Percentiles rank a stretch among this genome's conserved stretches.
These are phyloP conservation scores for Chalciporus sp. DNA, from an alignment of 1,284 basidiomycete genomes.

Conservation along the genomic window DNA sequence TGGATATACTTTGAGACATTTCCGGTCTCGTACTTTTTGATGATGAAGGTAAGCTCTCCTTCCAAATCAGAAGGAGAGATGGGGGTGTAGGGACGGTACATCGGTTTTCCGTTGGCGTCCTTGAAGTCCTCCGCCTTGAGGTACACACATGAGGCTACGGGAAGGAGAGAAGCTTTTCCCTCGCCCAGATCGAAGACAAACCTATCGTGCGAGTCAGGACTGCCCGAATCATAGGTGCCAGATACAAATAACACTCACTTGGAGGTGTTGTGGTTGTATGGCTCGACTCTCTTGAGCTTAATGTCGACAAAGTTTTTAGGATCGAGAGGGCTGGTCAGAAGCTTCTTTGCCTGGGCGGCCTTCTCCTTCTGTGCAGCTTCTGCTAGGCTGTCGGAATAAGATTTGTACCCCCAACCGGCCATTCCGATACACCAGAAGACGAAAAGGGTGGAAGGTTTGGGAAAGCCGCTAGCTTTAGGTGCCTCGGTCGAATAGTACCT, in stretches of 20 bases:
- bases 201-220: constrained; percentile 36
- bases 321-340: constrained; percentile 68
- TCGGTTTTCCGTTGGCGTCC: constrained; percentile 86
- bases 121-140: constrained; percentile 63
- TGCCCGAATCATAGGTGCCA: background rate
- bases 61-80: constrained; percentile 72
- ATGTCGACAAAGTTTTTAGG: constrained; percentile 78
- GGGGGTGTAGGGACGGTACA: constrained; percentile 88
- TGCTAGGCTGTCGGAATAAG: constrained; percentile 14
- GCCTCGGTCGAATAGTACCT: constrained; percentile 51
- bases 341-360: constrained; percentile 40
- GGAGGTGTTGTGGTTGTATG: constrained; percentile 93
- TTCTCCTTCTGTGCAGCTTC: constrained; percentile 35
- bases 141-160: constrained; percentile 72
- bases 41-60: constrained; percentile 79
- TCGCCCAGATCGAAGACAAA: constrained; percentile 90
- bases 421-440: background rate
- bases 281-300: constrained; percentile 80
- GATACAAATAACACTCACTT: constrained; percentile 42
- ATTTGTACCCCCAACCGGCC: background rate
- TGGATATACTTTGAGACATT: constrained; percentile 82
- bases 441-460: constrained; percentile 40
- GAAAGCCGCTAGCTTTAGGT: constrained; percentile 46
- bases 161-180: constrained; percentile 76
- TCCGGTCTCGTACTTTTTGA: constrained; percentile 87